Conservation (phyloP, 2,329 filamentous ascomycete species). For the Aspergillus sp. region DNA sequence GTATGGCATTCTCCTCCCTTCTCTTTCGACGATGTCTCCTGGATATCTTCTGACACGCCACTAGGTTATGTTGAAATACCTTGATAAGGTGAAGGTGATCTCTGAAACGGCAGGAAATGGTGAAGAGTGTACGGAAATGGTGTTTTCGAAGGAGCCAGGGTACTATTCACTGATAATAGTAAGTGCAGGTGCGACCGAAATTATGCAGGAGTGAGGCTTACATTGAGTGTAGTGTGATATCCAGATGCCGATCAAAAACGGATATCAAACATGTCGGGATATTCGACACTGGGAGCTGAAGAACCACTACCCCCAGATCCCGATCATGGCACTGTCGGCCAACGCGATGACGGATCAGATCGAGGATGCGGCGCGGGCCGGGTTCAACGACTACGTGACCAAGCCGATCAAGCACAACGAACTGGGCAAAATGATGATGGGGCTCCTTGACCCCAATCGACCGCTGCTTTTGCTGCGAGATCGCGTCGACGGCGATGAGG, state of each 20-base stretch:
- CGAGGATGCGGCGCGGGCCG: conserved; percentile 36
- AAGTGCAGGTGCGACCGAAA: conserved; percentile 12
- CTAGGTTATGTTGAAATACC: conserved; percentile 41
- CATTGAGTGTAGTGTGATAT: conserved; percentile 34
- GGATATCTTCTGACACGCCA: conserved; percentile 9
- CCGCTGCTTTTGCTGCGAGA: conserved; percentile 36
- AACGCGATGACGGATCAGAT: conserved; percentile 44
- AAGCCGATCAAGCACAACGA: conserved; percentile 43
- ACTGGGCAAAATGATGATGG: conserved; percentile 42
- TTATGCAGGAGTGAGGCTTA: not conserved
- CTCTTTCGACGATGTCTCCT: not conserved
- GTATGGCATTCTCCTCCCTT: conserved; percentile 17
- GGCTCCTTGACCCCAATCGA: conserved; percentile 33
- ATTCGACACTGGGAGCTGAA: conserved; percentile 38
- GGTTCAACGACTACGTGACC: conserved; percentile 42
- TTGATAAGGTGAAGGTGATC: conserved; percentile 39
- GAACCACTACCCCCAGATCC: conserved; percentile 38
- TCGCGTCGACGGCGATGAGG: conserved; percentile 19
- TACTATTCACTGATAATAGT: conserved; percentile 43
- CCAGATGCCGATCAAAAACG: conserved; percentile 43
- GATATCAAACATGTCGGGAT: conserved; percentile 40
- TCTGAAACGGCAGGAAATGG: conserved; percentile 39
- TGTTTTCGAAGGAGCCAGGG: conserved; percentile 37
- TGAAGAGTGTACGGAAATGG: conserved; percentile 40
- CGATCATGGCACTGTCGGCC: conserved; percentile 42